These are phyloP conservation scores for Gymnopilus dilepis DNA, from an alignment of 768 basidiomycete genomes.

Conservation along the genomic window DNA sequence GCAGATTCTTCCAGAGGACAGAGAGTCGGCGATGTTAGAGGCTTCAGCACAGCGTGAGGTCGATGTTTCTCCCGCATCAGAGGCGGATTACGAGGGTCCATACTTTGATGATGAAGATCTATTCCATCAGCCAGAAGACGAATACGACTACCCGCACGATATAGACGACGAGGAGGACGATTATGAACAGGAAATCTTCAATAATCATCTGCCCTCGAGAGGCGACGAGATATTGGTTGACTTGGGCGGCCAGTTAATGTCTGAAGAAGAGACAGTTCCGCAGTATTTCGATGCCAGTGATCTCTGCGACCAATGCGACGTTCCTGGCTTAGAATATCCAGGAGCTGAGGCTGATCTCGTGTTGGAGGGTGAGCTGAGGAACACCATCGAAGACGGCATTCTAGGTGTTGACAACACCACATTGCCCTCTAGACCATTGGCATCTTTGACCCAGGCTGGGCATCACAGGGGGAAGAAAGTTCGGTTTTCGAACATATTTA, in stretches of 20 bases:
- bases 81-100: not conserved
- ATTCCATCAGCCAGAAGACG: not conserved
- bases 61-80: not conserved
- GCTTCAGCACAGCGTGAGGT: not conserved
- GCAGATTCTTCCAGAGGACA: not conserved
- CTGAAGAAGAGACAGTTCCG: slow-evolving; percentile 1
- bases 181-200: not conserved
- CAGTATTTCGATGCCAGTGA: slow-evolving; percentile 27
- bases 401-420: not conserved
- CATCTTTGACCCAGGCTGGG: not conserved
- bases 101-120: slow-evolving; percentile 16
- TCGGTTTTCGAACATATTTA: not conserved
- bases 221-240: not conserved
- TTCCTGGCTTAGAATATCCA: slow-evolving; percentile 1
- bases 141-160: slow-evolving; percentile 8
- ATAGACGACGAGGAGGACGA: slow-evolving; percentile 11
- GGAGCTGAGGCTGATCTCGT: not conserved
- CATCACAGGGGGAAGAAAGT: not conserved
- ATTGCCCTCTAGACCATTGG: not conserved
- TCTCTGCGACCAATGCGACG: slow-evolving; percentile 13
- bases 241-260: not conserved
- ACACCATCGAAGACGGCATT: not conserved
- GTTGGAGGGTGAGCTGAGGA: not conserved
- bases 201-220: not conserved
- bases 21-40: not conserved